These are phyloP conservation scores for Bertia moriformis DNA, from an alignment of 2,329 filamentous ascomycete genomes.

Conservation along the genomic window DNA sequence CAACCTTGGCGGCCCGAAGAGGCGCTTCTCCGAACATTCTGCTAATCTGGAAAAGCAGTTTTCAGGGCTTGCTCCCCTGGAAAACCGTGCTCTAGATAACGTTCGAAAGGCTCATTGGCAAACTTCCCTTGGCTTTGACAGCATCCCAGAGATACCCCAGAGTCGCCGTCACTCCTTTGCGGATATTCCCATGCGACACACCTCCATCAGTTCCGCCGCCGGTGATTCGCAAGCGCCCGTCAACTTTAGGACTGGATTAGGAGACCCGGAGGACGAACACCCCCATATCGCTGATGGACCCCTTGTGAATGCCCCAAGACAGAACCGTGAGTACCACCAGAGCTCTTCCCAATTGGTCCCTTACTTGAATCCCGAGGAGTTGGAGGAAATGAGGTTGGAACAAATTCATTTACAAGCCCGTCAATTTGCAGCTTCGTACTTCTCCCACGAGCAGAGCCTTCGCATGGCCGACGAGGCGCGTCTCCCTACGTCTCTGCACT, in stretches of 20 bases:
- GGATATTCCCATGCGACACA: constrained; percentile 28
- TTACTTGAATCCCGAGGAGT: constrained; percentile 6
- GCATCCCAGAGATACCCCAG: constrained; percentile 25
- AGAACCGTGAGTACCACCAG: constrained; percentile 24
- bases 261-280: constrained; percentile 2
- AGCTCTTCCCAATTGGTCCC: constrained; percentile 17
- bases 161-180: constrained; percentile 34
- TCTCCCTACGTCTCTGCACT: constrained; percentile 3
- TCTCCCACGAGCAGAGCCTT: constrained; percentile 4
- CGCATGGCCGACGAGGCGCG: constrained; percentile 5
- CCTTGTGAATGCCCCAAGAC: constrained; percentile 13
- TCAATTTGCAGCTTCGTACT: constrained; percentile 6
- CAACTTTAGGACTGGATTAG: constrained; percentile 2
- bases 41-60: constrained; percentile 22
- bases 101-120: constrained; percentile 31
- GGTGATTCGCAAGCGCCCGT: constrained; percentile 13
- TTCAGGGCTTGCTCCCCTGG: constrained; percentile 14
- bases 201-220: constrained; percentile 23
- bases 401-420: constrained; percentile 6
- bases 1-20: constrained; percentile 19
- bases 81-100: constrained; percentile 26
- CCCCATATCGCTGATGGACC: neutral
- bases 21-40: constrained; percentile 27
- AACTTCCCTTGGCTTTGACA: constrained; percentile 29
- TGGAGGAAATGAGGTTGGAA: constrained; percentile 4